These are phyloP conservation scores for Candida nemodendra DNA, from an alignment of 805 yeast genomes.

Conservation along the genomic window DNA sequence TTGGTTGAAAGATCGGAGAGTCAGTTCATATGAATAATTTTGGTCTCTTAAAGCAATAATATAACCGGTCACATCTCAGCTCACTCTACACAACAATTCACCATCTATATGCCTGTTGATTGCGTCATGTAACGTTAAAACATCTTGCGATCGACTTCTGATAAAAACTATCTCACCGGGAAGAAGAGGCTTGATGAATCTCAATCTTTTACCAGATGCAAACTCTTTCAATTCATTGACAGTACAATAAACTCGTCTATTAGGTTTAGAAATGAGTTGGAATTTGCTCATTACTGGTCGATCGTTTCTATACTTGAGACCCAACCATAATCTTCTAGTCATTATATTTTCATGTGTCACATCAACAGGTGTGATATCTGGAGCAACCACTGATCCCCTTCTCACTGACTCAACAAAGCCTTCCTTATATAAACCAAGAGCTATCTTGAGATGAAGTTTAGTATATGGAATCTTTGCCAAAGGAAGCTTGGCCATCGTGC, in stretches of 20 bases:
- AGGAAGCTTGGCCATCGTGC: slow-evolving; percentile 69
- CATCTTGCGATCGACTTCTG: slow-evolving; percentile 47
- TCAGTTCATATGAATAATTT: no score
- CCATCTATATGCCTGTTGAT: slow-evolving; percentile 70
- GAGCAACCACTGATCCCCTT: slow-evolving; percentile 81
- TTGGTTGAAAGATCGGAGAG: no score
- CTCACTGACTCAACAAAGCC: slow-evolving; percentile 85
- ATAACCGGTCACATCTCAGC: no score
- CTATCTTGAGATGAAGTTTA: slow-evolving; percentile 77
- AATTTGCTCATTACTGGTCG: slow-evolving; percentile 73
- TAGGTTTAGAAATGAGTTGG: slow-evolving; percentile 80
- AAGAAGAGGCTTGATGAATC: slow-evolving; percentile 75
- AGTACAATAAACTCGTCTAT: slow-evolving; percentile 64
- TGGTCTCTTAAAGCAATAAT: no score
- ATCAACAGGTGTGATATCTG: slow-evolving; percentile 72
- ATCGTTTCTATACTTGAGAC: slow-evolving; percentile 81
- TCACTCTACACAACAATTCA: slow-evolving; percentile 75
- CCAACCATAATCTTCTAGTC: slow-evolving; percentile 87
- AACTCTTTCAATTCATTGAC: slow-evolving; percentile 65
- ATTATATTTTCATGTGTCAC: slow-evolving; percentile 85
- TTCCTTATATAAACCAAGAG: slow-evolving; percentile 82
- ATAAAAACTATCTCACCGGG: slow-evolving; percentile 89
- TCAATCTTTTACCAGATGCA: slow-evolving; percentile 71
- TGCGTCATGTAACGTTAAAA: slow-evolving; percentile 80
- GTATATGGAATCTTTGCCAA: slow-evolving; percentile 82